Percentiles rank a stretch among this genome's conserved stretches.
Evolutionary conservation across 1,139 yeast species (phyloP).

Genomic region (Nakaseomyces glabratus): DNA sequence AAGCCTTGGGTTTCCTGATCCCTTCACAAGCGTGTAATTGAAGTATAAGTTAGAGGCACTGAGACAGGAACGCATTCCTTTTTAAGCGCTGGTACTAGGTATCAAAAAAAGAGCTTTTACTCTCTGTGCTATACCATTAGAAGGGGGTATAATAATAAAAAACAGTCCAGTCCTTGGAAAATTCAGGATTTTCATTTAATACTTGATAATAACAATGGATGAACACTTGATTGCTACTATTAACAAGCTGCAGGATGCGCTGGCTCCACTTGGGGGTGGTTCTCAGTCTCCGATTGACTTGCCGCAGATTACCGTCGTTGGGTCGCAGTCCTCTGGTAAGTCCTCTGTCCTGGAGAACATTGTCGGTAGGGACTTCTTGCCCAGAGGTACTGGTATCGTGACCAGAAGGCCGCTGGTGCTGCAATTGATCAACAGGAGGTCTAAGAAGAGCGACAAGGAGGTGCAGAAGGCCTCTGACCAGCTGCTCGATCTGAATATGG

Average conservation of each 20-base stretch:
- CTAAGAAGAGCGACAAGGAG: constrained; percentile 23
- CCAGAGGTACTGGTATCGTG: constrained; percentile 93
- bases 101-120: too few species aligned
- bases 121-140: not conserved
- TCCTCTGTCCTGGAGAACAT: constrained; percentile 89
- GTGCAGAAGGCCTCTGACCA: constrained; percentile 28
- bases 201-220: constrained; percentile 58
- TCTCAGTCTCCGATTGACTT: constrained; percentile 78
- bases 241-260: constrained; percentile 86
- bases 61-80: too few species aligned
- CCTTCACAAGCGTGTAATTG: too few species aligned
- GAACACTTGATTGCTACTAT: constrained; percentile 82
- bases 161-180: too few species aligned
- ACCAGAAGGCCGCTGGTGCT: constrained; percentile 86
- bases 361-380: constrained; percentile 90
- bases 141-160: too few species aligned
- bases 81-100: too few species aligned
- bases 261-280: constrained; percentile 89
- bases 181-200: too few species aligned
- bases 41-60: too few species aligned
- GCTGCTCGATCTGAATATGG: constrained; percentile 32
- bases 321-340: constrained; percentile 92
- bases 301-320: constrained; percentile 95
- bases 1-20: too few species aligned
- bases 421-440: constrained; percentile 67